phyloP scores from a whole-genome alignment of 345 rosid genomes.

The Eutrema heterophyllum region DNA sequence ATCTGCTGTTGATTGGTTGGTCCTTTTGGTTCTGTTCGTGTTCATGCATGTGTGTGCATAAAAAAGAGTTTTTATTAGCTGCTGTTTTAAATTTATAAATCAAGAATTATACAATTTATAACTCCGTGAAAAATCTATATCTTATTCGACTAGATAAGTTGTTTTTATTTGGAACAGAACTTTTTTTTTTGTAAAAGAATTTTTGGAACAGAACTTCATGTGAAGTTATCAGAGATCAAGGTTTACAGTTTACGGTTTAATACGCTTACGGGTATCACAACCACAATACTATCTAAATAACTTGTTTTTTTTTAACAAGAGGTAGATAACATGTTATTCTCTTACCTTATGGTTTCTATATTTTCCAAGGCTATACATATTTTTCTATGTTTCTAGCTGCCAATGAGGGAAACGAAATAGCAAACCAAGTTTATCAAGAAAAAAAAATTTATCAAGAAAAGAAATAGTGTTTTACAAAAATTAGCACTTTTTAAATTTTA shows the following conservation, averaged over 20 bases:
- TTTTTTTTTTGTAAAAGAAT: no score
- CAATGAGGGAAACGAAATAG: not conserved
- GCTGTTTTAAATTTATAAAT: not conserved
- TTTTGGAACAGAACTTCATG: not conserved
- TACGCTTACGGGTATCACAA: not conserved
- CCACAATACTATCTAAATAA: no score
- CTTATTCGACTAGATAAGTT: not conserved
- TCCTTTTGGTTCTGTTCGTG: conserved; percentile 7
- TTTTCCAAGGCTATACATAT: not conserved
- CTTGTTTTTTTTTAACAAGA: no score
- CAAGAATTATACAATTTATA: not conserved
- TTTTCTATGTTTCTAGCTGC: not conserved
- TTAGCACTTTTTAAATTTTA: no score
- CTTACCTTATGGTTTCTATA: no score
- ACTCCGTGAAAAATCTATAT: not conserved
- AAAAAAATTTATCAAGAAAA: no score
- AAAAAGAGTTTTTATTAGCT: not conserved
- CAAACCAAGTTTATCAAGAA: not conserved
- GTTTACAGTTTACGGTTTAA: not conserved
- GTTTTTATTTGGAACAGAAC: not conserved
- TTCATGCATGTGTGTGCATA: conserved; percentile 24
- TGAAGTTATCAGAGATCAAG: not conserved
- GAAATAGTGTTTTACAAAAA: no score
- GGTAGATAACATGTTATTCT: no score
- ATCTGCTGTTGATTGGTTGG: conserved; percentile 21